phyloP scores from a whole-genome alignment of 495 filamentous ascomycete genomes.

The Trichoderma erinaceum region DNA sequence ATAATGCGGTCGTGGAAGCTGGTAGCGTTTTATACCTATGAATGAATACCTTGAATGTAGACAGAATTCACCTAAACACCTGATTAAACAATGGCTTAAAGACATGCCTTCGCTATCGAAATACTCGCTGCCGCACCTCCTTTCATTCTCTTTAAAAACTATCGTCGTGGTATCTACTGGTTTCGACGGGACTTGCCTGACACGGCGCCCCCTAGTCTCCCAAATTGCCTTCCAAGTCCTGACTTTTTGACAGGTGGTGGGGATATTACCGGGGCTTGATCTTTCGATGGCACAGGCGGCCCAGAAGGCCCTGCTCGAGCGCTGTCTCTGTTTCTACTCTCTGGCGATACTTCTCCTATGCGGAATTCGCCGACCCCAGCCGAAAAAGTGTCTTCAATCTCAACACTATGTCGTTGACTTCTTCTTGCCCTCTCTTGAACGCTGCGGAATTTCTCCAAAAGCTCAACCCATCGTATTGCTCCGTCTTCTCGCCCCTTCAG shows the following conservation, averaged over 20 bases:
- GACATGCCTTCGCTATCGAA: constrained; percentile 52
- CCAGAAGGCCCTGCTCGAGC: constrained; percentile 22
- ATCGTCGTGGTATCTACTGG: constrained; percentile 60
- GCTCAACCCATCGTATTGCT: constrained; percentile 81
- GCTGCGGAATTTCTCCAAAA: constrained; percentile 90
- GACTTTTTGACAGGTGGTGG: constrained; percentile 52
- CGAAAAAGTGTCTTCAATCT: constrained; percentile 35
- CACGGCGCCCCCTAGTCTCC: constrained; percentile 60
- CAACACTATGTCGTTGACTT: constrained; percentile 35
- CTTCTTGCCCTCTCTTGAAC: constrained; percentile 74
- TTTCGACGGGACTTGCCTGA: constrained; percentile 47
- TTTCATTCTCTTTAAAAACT: constrained; percentile 46
- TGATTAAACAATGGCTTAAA: not conserved
- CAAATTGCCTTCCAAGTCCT: constrained; percentile 61
- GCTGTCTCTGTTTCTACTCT: constrained; percentile 38
- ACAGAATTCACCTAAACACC: no score
- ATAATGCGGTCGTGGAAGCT: no score
- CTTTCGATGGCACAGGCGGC: constrained; percentile 38
- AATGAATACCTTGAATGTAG: no score
- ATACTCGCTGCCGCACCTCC: constrained; percentile 58
- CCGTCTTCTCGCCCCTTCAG: constrained; percentile 80
- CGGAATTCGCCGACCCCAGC: constrained; percentile 35
- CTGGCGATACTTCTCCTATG: constrained; percentile 38
- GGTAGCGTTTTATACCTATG: not conserved
- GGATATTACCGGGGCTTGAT: constrained; percentile 28